Evolutionary conservation across 805 yeast genomes (phyloP).

Genomic region (Yarrowia sp.): DNA sequence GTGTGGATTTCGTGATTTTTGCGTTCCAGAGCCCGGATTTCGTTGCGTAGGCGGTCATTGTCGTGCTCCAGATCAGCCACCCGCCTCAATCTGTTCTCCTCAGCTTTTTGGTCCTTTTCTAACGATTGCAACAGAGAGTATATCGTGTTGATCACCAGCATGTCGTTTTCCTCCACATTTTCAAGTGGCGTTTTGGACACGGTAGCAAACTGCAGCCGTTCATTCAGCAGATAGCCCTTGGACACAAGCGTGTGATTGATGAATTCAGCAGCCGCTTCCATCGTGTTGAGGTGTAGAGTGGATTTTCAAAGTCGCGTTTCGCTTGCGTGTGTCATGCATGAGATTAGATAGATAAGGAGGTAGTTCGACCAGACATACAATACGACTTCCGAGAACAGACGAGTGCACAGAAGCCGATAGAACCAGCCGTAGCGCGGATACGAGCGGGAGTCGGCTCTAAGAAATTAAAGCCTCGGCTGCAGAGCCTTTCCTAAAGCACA

Average conservation of each 20-base stretch:
- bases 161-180: constrained; percentile 40
- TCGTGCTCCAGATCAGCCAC: constrained; percentile 40
- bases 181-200: constrained; percentile 32
- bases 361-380: too few relatives aligned
- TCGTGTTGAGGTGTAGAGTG: neutral
- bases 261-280: constrained; percentile 37
- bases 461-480: too few relatives aligned
- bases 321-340: constrained; percentile 5
- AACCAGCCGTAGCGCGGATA: too few relatives aligned
- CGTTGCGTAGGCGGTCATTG: constrained; percentile 29
- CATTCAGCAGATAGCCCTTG: constrained; percentile 43
- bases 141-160: constrained; percentile 44
- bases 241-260: constrained; percentile 44
- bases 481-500: too few relatives aligned
- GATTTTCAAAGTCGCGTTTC: neutral
- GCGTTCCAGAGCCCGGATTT: constrained; percentile 1
- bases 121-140: constrained; percentile 44
- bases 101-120: constrained; percentile 40
- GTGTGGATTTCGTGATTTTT: constrained; percentile 3
- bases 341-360: constrained; percentile 9
- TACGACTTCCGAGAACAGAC: too few relatives aligned
- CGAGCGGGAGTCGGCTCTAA: too few relatives aligned
- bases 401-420: too few relatives aligned
- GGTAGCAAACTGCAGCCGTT: constrained; percentile 42
- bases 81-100: constrained; percentile 34